phyloP scores from a whole-genome alignment of 1,139 yeast species.

The Pichia sp. region DNA sequence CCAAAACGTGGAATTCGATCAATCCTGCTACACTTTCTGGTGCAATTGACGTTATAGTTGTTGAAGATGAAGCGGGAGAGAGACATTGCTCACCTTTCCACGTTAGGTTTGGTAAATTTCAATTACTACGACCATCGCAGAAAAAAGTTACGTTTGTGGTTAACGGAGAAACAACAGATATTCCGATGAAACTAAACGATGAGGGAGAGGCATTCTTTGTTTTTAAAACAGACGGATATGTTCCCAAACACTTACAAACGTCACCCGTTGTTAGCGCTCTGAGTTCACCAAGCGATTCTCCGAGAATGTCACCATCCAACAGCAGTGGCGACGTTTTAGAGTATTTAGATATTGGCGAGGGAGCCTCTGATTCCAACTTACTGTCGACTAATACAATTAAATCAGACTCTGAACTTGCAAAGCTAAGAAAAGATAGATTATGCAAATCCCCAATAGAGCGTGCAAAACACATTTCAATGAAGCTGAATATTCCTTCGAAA shows the following conservation, averaged over 20 bases:
- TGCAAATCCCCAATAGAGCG: constrained; percentile 45
- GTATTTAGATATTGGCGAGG: constrained; percentile 32
- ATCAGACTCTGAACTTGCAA: neutral
- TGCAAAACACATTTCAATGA: constrained; percentile 64
- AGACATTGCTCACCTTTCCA: constrained; percentile 95
- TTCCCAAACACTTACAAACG: constrained; percentile 76
- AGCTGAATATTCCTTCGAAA: constrained; percentile 80
- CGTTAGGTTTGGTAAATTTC: constrained; percentile 91
- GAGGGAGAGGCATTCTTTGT: constrained; percentile 99
- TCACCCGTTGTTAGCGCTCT: constrained; percentile 89
- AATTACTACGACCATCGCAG: constrained; percentile 89
- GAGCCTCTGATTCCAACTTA: constrained; percentile 19
- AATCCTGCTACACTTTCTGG: constrained; percentile 96
- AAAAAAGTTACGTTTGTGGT: constrained; percentile 87
- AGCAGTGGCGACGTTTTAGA: constrained; percentile 50
- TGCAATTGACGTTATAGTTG: constrained; percentile 93
- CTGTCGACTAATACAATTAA: neutral
- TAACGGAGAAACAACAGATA: constrained; percentile 72
- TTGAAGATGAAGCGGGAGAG: constrained; percentile 84
- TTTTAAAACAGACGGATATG: constrained; percentile 71
- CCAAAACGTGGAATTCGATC: constrained; percentile 94
- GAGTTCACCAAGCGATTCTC: constrained; percentile 65
- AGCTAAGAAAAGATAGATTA: neutral
- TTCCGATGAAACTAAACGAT: constrained; percentile 95
- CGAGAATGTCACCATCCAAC: constrained; percentile 31